phyloP scores from a whole-genome alignment of 441 rosid species.

The Populus tomentosa region DNA sequence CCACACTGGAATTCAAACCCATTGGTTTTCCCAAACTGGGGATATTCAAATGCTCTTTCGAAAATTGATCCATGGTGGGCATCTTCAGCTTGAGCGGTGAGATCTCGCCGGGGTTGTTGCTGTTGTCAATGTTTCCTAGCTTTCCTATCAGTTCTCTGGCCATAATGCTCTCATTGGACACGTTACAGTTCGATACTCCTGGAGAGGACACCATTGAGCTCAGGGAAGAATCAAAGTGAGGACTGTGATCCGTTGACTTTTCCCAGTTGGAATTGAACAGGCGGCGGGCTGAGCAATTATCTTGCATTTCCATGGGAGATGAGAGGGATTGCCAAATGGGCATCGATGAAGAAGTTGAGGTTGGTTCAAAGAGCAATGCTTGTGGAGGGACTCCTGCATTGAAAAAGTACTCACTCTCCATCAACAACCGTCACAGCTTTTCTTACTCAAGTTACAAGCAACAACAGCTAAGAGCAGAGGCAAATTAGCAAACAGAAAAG shows the following conservation, averaged over 20 bases:
- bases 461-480: not conserved
- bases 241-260: constrained; percentile 59
- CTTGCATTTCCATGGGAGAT: constrained; percentile 39
- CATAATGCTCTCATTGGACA: constrained; percentile 36
- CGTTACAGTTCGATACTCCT: constrained; percentile 32
- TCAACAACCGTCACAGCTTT: constrained; percentile 8
- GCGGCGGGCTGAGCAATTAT: constrained; percentile 23
- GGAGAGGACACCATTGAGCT: constrained; percentile 68
- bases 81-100: constrained; percentile 40
- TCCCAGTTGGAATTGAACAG: constrained; percentile 39
- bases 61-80: constrained; percentile 23
- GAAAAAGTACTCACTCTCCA: constrained; percentile 59
- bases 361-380: constrained; percentile 22
- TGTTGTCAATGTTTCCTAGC: constrained; percentile 51
- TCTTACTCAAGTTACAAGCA: not conserved
- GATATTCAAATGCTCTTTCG: constrained; percentile 8
- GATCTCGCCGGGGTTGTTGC: constrained; percentile 38
- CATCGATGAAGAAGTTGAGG: constrained; percentile 28
- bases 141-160: constrained; percentile 67
- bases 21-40: constrained; percentile 35
- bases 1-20: constrained; percentile 43
- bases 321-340: constrained; percentile 34
- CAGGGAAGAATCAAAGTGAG: constrained; percentile 66
- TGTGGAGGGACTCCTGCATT: constrained; percentile 41
- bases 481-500: not conserved